Evolutionary conservation across 2,329 filamentous ascomycete genomes (phyloP).

Genomic region (Fusarium sp.): DNA sequence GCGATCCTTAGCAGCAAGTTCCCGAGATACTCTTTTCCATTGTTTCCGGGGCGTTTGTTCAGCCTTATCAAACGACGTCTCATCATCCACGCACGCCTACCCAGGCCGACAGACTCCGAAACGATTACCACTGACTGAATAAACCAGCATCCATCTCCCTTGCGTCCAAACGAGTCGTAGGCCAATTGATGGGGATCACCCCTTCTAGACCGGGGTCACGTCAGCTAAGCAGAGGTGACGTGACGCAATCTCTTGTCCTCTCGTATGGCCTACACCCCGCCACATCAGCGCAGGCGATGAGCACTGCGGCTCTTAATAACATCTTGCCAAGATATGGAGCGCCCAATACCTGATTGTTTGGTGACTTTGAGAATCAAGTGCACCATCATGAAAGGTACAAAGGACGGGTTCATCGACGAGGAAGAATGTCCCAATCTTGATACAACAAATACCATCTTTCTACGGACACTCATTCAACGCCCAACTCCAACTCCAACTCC

Average conservation of each 20-base stretch:
- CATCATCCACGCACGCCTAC: not conserved
- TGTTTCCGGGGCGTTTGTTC: not conserved
- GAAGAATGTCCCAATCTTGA: no score
- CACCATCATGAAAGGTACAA: no score
- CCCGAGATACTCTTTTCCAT: not conserved
- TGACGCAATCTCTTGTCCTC: not conserved
- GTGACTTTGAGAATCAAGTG: no score
- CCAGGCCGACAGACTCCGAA: not conserved
- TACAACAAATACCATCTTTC: no score
- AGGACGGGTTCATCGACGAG: no score
- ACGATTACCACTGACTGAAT: not conserved
- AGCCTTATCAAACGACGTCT: not conserved
- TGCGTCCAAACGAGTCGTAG: not conserved
- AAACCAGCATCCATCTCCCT: not conserved
- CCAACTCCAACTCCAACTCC: no score
- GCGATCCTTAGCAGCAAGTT: not conserved
- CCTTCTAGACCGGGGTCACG: not conserved
- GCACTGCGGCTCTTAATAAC: no score
- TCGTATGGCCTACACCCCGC: not conserved
- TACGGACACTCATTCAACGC: no score
- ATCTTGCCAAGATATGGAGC: no score
- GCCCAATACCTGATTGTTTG: no score
- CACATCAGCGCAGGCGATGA: no score
- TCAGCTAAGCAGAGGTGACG: not conserved
- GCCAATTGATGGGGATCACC: not conserved